Conservation (phyloP, 2,329 filamentous ascomycete genomes). For the Basipetospora chlamydospora region DNA sequence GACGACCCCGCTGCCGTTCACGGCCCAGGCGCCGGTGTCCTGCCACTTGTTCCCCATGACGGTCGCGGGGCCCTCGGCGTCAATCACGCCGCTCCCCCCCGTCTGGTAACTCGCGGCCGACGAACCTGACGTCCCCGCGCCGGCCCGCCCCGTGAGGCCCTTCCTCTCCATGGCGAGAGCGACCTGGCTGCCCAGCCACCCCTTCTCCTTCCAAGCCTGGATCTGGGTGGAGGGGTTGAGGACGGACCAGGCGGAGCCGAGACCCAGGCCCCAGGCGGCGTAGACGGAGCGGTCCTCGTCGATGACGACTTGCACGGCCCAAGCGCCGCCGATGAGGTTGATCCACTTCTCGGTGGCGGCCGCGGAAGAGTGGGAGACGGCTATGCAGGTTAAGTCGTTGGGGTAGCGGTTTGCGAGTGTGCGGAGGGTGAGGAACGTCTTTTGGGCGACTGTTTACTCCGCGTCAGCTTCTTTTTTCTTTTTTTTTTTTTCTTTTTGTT, state of each 20-base stretch:
- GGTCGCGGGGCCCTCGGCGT: slow-evolving; percentile 22
- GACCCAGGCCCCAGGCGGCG: slow-evolving; percentile 43
- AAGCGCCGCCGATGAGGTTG: slow-evolving; percentile 40
- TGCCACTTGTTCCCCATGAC: slow-evolving; percentile 43
- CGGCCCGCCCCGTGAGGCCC: slow-evolving; percentile 15
- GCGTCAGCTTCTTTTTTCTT: background rate
- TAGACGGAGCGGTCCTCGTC: slow-evolving; percentile 43
- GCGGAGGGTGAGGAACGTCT: slow-evolving; percentile 41
- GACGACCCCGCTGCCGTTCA: slow-evolving; percentile 33
- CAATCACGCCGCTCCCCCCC: slow-evolving; percentile 1
- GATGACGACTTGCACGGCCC: slow-evolving; percentile 39
- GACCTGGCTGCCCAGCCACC: slow-evolving; percentile 37
- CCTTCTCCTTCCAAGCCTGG: slow-evolving; percentile 38
- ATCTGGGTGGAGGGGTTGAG: slow-evolving; percentile 38
- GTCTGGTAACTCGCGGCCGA: slow-evolving; percentile 7
- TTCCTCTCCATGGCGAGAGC: slow-evolving; percentile 27
- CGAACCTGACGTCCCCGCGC: too few species aligned
- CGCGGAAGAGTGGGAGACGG: slow-evolving; percentile 43
- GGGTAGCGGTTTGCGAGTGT: slow-evolving; percentile 37
- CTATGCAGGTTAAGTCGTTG: slow-evolving; percentile 35
- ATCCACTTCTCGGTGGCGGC: slow-evolving; percentile 42
- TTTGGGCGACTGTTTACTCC: slow-evolving; percentile 33
- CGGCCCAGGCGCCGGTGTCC: slow-evolving; percentile 34
- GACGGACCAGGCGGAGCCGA: slow-evolving; percentile 33
- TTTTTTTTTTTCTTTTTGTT: background rate